Percentiles rank a stretch among this genome's conserved stretches.
Evolutionary conservation across 2,329 filamentous ascomycete genomes (phyloP).

Genomic region (Ascomycota sp.): DNA sequence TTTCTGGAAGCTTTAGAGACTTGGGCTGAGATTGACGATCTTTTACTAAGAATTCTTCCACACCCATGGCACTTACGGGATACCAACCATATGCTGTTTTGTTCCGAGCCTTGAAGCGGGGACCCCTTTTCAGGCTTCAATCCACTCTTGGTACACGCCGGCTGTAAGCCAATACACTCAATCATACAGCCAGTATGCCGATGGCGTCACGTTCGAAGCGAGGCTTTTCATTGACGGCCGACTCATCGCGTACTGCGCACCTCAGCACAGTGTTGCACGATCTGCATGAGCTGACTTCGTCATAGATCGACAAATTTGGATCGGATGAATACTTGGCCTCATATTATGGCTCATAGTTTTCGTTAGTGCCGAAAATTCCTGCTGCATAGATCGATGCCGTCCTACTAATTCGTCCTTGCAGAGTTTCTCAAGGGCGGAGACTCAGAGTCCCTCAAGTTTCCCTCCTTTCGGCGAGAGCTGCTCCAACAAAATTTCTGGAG

Average conservation of each 20-base stretch:
- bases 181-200: slow-evolving; percentile 31
- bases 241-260: slow-evolving; percentile 29
- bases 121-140: slow-evolving; percentile 46
- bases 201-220: slow-evolving; percentile 41
- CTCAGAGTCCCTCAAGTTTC: slow-evolving; percentile 46
- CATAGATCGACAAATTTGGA: slow-evolving; percentile 33
- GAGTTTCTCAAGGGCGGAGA: slow-evolving; percentile 36
- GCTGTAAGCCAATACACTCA: slow-evolving; percentile 35
- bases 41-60: slow-evolving; percentile 27
- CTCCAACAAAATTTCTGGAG: slow-evolving; percentile 53
- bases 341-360: slow-evolving; percentile 23
- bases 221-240: slow-evolving; percentile 49
- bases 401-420: slow-evolving; percentile 6
- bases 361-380: slow-evolving; percentile 8
- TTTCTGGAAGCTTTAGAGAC: background rate
- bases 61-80: slow-evolving; percentile 22
- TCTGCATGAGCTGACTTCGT: background rate
- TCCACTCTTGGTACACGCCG: slow-evolving; percentile 53
- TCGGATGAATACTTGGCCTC: slow-evolving; percentile 28
- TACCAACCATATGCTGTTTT: slow-evolving; percentile 54
- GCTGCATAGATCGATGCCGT: no score
- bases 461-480: slow-evolving; percentile 47
- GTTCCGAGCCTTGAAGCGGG: slow-evolving; percentile 41
- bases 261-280: background rate
- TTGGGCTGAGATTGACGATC: background rate